Percentiles rank a stretch among this genome's conserved stretches.
phyloP scores from a whole-genome alignment of 169 alveolate genomes.

The Plasmodium gonderi region DNA sequence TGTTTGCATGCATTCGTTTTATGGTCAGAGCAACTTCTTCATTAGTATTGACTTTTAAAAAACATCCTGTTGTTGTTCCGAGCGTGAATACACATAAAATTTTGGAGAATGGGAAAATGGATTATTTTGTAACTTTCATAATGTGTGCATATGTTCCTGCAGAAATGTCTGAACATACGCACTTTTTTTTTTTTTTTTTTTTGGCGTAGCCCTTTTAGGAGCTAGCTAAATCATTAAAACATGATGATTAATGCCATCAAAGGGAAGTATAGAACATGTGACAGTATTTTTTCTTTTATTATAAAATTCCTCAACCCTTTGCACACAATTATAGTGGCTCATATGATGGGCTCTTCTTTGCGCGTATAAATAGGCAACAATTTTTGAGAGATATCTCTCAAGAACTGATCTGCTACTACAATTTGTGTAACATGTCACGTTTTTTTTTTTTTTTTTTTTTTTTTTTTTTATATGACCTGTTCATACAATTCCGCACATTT shows the following conservation, averaged over 20 bases:
- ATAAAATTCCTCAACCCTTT: not conserved
- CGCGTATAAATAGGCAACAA: not conserved
- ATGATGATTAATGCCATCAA: no score
- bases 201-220: not conserved
- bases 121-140: no score
- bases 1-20: no score
- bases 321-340: not conserved
- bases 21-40: no score
- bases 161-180: not conserved
- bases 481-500: no score
- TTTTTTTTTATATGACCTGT: conserved; percentile 27
- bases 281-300: not conserved
- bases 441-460: not conserved
- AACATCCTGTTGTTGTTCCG: no score
- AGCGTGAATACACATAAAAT: no score
- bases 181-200: not conserved
- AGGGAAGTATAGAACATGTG: not conserved
- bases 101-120: no score
- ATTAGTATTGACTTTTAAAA: no score
- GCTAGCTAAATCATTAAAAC: not conserved
- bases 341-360: not conserved
- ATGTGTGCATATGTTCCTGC: not conserved
- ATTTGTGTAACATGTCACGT: not conserved
- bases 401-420: conserved; percentile 15
- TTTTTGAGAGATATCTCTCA: not conserved